Conservation (phyloP, 352 stramenopile species). For the Phytophthora capsici region DNA sequence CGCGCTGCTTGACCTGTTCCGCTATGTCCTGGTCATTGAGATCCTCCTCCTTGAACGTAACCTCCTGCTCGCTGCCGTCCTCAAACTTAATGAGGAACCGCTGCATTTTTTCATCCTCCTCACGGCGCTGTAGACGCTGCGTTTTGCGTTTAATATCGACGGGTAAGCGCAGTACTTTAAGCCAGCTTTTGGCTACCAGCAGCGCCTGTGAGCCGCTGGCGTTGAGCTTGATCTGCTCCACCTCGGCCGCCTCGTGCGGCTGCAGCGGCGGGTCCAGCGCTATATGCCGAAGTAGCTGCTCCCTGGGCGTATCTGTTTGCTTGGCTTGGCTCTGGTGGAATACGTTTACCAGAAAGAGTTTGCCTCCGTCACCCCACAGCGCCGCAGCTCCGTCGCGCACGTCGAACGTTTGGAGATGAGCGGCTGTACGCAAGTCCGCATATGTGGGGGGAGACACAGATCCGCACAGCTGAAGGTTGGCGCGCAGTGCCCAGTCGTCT, state of each 20-base stretch:
- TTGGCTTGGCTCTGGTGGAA: constrained; percentile 46
- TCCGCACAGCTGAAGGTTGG: constrained; percentile 69
- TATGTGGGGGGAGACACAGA: constrained; percentile 59
- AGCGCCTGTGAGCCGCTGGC: constrained; percentile 57
- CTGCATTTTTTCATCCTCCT: constrained; percentile 19
- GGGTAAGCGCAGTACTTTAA: constrained; percentile 68
- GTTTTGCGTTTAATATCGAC: constrained; percentile 22
- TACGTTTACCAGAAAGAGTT: constrained; percentile 63
- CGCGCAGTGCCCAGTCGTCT: constrained; percentile 63
- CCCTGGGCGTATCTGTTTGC: constrained; percentile 7
- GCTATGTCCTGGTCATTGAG: constrained; percentile 29
- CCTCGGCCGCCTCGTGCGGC: constrained; percentile 46
- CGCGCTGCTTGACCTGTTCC: constrained; percentile 41
- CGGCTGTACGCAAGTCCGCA: constrained; percentile 54
- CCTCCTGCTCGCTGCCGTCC: constrained; percentile 45
- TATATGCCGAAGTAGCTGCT: constrained; percentile 53
- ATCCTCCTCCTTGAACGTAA: constrained; percentile 26
- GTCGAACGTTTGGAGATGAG: constrained; percentile 73
- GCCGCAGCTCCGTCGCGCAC: constrained; percentile 58
- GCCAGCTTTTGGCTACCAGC: constrained; percentile 61
- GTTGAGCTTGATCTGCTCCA: constrained; percentile 73
- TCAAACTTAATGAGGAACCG: constrained; percentile 60
- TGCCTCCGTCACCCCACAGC: constrained; percentile 52
- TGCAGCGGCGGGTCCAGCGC: constrained; percentile 65
- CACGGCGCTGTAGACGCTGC: constrained; percentile 23